phyloP scores from a whole-genome alignment of 1,139 yeast genomes.

The Lodderomyces parapsilosis region DNA sequence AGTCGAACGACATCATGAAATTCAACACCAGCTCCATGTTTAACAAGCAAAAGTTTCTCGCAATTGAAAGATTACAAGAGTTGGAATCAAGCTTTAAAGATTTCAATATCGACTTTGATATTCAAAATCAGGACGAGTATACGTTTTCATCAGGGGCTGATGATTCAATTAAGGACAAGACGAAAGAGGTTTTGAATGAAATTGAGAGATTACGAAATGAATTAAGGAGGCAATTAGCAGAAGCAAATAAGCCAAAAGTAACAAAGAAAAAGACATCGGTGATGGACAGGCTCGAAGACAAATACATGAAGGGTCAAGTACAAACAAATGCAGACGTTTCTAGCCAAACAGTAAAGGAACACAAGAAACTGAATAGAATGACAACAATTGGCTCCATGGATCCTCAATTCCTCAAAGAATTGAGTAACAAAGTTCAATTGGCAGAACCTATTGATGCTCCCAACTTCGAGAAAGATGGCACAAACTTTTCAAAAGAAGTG shows the following conservation, averaged over 20 bases:
- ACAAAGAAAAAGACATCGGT: conserved; percentile 14
- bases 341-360: conserved; percentile 14
- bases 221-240: conserved; percentile 34
- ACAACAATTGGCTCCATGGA: conserved; percentile 44
- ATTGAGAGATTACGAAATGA: conserved; percentile 46
- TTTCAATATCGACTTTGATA: conserved; percentile 54
- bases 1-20: conserved; percentile 73
- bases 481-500: too few species aligned
- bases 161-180: conserved; percentile 33
- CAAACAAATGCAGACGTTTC: conserved; percentile 13
- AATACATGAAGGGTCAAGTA: conserved; percentile 49
- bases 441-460: conserved; percentile 30
- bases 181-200: conserved; percentile 46
- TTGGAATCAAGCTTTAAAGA: conserved; percentile 60
- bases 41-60: conserved; percentile 57
- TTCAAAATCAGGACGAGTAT: conserved; percentile 18
- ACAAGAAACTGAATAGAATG: conserved; percentile 27
- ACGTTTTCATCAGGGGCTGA: conserved; percentile 25
- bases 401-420: conserved; percentile 58
- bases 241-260: conserved; percentile 16
- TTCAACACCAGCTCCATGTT: conserved; percentile 61
- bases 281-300: conserved; percentile 43
- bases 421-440: conserved; percentile 50
- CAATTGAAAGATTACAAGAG: conserved; percentile 65
- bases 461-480: too few species aligned